Conservation (phyloP, 495 filamentous ascomycete genomes). For the Saxophila tyrrhenica region DNA sequence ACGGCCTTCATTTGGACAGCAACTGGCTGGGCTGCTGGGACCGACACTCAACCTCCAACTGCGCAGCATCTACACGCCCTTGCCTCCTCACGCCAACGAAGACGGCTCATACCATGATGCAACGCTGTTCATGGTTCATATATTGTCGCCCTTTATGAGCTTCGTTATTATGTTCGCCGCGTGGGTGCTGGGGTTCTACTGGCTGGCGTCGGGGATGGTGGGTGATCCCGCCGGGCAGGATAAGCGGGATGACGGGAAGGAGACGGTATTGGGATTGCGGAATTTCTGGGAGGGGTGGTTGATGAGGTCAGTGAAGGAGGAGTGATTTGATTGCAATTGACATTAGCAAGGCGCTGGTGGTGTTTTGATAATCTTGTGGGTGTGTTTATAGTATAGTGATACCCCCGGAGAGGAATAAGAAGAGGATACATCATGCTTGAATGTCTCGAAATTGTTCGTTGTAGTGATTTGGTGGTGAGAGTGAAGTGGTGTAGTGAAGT, state of each 20-base stretch:
- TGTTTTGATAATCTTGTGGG: neutral
- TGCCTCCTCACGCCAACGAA: conserved; percentile 16
- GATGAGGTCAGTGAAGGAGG: conserved; percentile 7
- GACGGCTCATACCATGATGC: conserved; percentile 23
- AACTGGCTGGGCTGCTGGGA: conserved; percentile 26
- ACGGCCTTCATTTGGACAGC: conserved; percentile 21
- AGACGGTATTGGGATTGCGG: conserved; percentile 48
- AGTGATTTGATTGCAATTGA: neutral
- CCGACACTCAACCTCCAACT: conserved; percentile 30
- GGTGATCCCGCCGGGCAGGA: conserved; percentile 55
- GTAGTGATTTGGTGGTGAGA: neutral
- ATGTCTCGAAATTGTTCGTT: neutral
- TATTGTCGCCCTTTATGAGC: conserved; percentile 44
- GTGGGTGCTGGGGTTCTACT: conserved; percentile 54
- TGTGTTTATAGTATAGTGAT: neutral
- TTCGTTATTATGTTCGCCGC: conserved; percentile 42
- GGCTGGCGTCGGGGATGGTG: conserved; percentile 49
- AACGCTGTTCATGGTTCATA: conserved; percentile 38
- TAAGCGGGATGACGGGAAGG: conserved; percentile 48
- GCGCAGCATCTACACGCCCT: conserved; percentile 27
- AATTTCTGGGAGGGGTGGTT: conserved; percentile 54
- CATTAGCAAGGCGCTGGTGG: neutral
- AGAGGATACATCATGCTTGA: no score
- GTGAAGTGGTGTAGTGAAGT: no score
- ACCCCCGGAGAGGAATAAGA: neutral